phyloP scores from a whole-genome alignment of 345 rosid species.

The Euphorbia lathyris region DNA sequence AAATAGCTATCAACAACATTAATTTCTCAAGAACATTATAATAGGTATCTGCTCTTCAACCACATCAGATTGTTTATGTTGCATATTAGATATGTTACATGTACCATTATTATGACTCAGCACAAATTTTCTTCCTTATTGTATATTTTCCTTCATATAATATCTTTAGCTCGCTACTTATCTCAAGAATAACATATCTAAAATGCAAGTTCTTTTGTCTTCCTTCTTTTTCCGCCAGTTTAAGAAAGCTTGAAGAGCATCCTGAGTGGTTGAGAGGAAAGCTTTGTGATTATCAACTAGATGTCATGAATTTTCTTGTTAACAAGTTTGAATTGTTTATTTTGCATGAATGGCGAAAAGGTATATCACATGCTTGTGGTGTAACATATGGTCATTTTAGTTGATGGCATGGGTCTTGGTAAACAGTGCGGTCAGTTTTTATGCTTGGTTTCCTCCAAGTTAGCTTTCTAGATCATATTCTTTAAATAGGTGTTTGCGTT shows the following conservation, averaged over 20 bases:
- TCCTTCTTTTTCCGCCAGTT: constrained; percentile 50
- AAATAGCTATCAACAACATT: too few species aligned
- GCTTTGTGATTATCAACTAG: constrained; percentile 97
- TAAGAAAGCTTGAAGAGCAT: constrained; percentile 97
- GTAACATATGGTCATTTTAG: constrained; percentile 56
- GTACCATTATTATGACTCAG: too few species aligned
- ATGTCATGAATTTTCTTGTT: constrained; percentile 95
- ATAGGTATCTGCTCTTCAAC: too few species aligned
- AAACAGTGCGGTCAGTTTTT: constrained; percentile 98
- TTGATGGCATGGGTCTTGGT: constrained; percentile 99
- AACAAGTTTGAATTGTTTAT: constrained; percentile 60
- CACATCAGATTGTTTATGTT: too few species aligned
- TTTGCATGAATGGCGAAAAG: background rate
- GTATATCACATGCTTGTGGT: background rate
- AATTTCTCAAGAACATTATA: too few species aligned
- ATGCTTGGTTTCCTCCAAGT: constrained; percentile 99
- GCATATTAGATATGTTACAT: too few species aligned
- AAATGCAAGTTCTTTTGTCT: background rate
- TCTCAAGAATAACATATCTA: background rate
- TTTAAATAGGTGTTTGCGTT: background rate
- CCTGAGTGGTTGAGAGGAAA: constrained; percentile 96
- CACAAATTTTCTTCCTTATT: background rate
- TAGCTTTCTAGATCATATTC: constrained; percentile 4
- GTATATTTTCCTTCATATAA: too few species aligned
- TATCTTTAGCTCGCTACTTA: too few species aligned